These are phyloP conservation scores for Salvia hispanica DNA, from an alignment of 257 asterid species.

Conservation along the genomic window DNA sequence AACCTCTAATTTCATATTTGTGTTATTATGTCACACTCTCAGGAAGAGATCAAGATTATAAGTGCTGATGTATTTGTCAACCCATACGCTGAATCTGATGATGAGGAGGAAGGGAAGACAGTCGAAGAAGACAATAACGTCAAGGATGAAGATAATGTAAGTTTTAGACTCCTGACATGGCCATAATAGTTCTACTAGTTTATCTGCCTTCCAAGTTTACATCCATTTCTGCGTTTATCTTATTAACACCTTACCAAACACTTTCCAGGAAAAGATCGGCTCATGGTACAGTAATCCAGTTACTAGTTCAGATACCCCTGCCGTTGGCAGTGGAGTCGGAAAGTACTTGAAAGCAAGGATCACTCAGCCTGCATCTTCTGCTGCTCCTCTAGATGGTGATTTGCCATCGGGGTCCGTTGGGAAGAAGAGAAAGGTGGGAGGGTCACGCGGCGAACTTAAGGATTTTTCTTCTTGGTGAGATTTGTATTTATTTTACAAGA, in stretches of 20 bases:
- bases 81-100: conserved; percentile 81
- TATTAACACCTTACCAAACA: conserved; percentile 16
- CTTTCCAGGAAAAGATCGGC: conserved; percentile 79
- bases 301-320: conserved; percentile 52
- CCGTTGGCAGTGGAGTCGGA: conserved; percentile 70
- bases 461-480: conserved; percentile 81
- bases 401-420: conserved; percentile 42
- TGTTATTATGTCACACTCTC: conserved; percentile 35
- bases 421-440: conserved; percentile 71
- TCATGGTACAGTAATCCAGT: conserved; percentile 96
- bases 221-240: background rate
- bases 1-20: conserved; percentile 1
- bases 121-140: conserved; percentile 53
- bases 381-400: conserved; percentile 42
- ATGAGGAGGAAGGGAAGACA: conserved; percentile 67
- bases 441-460: conserved; percentile 53
- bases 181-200: background rate
- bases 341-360: conserved; percentile 64
- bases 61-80: conserved; percentile 72
- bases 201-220: conserved; percentile 3
- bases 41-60: conserved; percentile 91
- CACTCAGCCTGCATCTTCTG: conserved; percentile 45
- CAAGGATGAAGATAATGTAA: conserved; percentile 74
- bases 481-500: background rate
- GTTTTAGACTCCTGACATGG: conserved; percentile 36